Evolutionary conservation across 495 filamentous ascomycete species (phyloP), one percentile per base, ranked within the genome.

Genomic region (Rostrohypoxylon terebratum): DNA sequence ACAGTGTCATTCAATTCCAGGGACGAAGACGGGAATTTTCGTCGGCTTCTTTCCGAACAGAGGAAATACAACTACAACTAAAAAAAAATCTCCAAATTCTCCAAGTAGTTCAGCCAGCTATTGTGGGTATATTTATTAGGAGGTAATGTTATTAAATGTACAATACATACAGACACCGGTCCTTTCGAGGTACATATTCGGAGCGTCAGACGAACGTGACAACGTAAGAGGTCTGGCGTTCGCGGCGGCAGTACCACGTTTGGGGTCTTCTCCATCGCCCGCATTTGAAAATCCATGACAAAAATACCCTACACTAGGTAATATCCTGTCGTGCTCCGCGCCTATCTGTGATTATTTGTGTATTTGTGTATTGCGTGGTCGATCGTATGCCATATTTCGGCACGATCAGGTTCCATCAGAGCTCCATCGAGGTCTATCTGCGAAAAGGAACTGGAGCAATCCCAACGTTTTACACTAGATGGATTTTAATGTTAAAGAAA

Each of bases 261-360:
- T 64, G 55, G 55, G 18, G 40, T 54, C 33, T 50, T 11, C 57
- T 33, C 51, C 14, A 55, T 59, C 25, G 38, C 42, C 28, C 65
- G 55, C 54, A 66, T 42, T 44, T 38, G 45, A 40, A 55, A 28
- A 28, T 28, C 28, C 28, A 28, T 28, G 28, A 28, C 3, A 28
- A 28, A 28, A 28, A 28, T 28, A 28, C 28, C 28, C 6, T 28
- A 28, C 28, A n/a, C 28, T 28, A 28, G 28, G 28, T 28, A 28
- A 28, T 63, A 42, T 31, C 57, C 55, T 73, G 61, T 73, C 50
- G 71, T 73, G 71, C 61, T 69, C 71, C 57, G 62, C 66, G 61
- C 71, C 66, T 66, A 73, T 73, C 71, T 73, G 42, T 68, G 51
- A 63, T 63, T 65, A 40, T 36, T 51, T 40, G 44, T n/a, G n/a